Conservation (phyloP, 2,329 filamentous ascomycete genomes). For the Colletotrichum karsti region DNA sequence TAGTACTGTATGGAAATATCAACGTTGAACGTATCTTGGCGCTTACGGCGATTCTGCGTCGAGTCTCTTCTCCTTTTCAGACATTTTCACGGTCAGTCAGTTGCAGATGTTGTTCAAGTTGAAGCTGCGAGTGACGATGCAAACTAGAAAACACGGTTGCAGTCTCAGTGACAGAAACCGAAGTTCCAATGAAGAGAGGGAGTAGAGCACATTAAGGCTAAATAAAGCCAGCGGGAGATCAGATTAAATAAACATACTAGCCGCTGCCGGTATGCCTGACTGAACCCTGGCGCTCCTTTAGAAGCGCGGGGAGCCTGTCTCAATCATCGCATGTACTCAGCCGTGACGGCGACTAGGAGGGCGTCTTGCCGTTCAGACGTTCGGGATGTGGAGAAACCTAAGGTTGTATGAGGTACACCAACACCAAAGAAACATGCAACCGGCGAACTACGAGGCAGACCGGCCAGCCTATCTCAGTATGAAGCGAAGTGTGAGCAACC, state of each 20-base stretch:
- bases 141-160: too few relatives aligned
- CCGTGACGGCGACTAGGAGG: neutral
- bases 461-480: neutral
- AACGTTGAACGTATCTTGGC: too few relatives aligned
- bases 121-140: neutral
- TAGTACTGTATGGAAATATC: rapidly evolving
- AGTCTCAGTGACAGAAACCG: too few relatives aligned
- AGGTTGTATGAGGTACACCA: neutral
- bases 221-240: neutral
- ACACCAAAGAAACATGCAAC: neutral
- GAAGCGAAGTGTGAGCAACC: neutral
- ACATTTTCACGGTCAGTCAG: neutral
- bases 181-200: too few relatives aligned
- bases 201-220: too few relatives aligned
- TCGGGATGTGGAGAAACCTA: neutral
- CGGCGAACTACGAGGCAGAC: neutral
- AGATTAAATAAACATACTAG: neutral
- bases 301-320: neutral
- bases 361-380: neutral
- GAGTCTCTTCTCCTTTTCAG: neutral
- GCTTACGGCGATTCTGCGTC: conserved; percentile 1
- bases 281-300: neutral
- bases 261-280: neutral
- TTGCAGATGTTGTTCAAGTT: neutral
- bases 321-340: neutral